These are phyloP conservation scores for Trichosanthes cucumerina DNA, from an alignment of 306 rosid genomes.

Conservation along the genomic window DNA sequence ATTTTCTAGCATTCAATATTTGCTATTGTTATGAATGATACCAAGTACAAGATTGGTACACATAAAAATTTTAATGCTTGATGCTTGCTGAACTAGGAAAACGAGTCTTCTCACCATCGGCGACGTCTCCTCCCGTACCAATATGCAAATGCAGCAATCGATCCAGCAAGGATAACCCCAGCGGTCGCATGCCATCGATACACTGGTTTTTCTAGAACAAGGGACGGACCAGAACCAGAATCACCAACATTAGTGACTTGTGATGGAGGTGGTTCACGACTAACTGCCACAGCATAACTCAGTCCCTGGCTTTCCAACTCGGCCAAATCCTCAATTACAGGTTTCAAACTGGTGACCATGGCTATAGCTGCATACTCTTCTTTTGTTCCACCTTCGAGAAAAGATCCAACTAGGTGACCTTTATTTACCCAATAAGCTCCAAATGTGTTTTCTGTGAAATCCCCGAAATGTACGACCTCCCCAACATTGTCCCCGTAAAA, in stretches of 20 bases:
- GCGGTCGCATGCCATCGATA: slow-evolving; percentile 77
- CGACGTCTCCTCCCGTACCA: slow-evolving; percentile 84
- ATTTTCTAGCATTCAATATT: slow-evolving; percentile 19
- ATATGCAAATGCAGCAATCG: slow-evolving; percentile 73
- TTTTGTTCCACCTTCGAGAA: slow-evolving; percentile 72
- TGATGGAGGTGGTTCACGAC: slow-evolving; percentile 34
- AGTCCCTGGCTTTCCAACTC: slow-evolving; percentile 83
- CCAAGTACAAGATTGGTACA: slow-evolving; percentile 15
- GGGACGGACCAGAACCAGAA: slow-evolving; percentile 16
- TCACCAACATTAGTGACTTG: slow-evolving; percentile 16
- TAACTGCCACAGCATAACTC: slow-evolving; percentile 47
- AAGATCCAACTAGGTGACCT: slow-evolving; percentile 73
- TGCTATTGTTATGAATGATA: slow-evolving; percentile 26
- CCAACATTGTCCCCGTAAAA: slow-evolving; percentile 81
- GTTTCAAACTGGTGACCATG: slow-evolving; percentile 58
- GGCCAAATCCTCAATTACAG: slow-evolving; percentile 54
- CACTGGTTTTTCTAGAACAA: slow-evolving; percentile 58
- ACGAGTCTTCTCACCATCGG: slow-evolving; percentile 53
- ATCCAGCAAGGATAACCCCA: slow-evolving; percentile 71
- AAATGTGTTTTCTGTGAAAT: slow-evolving; percentile 55
- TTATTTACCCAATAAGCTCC: slow-evolving; percentile 90
- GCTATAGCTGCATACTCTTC: slow-evolving; percentile 67
- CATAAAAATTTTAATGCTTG: background rate
- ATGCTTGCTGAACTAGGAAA: background rate
- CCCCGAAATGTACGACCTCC: slow-evolving; percentile 79